phyloP scores from a whole-genome alignment of 139 green algal species.

The Chlamydomonas schloesseri region DNA sequence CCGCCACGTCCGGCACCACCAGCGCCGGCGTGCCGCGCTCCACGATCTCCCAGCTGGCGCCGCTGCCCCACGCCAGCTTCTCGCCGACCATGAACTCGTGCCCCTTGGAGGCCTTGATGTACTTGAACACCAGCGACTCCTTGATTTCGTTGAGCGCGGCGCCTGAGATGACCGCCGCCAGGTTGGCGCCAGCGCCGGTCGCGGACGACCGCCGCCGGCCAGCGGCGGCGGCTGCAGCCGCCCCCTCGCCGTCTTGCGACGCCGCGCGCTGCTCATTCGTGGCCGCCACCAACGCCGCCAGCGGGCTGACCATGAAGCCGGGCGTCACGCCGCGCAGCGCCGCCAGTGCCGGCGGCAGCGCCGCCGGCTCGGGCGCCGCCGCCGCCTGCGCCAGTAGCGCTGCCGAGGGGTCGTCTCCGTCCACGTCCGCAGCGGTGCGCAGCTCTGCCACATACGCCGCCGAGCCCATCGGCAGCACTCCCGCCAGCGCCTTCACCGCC shows the following conservation, averaged over 20 bases:
- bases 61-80: conserved; percentile 39
- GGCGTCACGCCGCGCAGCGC: conserved; percentile 4
- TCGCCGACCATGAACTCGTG: conserved; percentile 58
- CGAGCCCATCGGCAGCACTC: conserved; percentile 31
- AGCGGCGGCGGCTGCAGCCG: neutral
- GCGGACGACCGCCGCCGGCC: no score
- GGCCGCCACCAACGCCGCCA: conserved; percentile 19
- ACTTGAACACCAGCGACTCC: conserved; percentile 42
- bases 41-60: conserved; percentile 45
- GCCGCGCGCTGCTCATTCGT: no score
- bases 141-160: conserved; percentile 29
- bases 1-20: conserved; percentile 39
- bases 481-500: conserved; percentile 5
- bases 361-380: neutral
- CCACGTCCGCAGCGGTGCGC: conserved; percentile 25
- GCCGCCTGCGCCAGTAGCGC: neutral
- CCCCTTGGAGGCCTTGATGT: conserved; percentile 22
- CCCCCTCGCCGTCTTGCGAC: neutral
- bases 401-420: conserved; percentile 27
- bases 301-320: conserved; percentile 29
- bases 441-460: conserved; percentile 52
- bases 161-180: neutral
- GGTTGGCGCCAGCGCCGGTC: neutral
- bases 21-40: conserved; percentile 7
- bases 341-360: neutral